Base-by-base conservation (phyloP, 805 yeast species). In the Sungouiozyma ichnusensis region DNA sequence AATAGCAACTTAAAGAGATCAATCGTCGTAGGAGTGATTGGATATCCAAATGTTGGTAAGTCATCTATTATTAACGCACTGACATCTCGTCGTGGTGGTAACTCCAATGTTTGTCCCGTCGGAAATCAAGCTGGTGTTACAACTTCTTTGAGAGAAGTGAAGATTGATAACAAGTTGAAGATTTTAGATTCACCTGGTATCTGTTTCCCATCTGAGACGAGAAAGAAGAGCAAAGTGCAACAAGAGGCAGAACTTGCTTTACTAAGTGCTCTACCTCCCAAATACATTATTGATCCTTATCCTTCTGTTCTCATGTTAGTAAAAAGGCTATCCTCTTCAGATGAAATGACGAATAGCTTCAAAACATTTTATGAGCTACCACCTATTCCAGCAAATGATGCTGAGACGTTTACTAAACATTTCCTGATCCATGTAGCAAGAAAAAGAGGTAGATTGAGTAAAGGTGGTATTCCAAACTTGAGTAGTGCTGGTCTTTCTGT, bases 71-170 rank as follows among this genome's bases (percentile, higher is more conserved):
- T 90, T 58, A 90, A 90, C 63, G 82, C 97, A 2, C 70, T 90
- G 50, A 79, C 86, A 3, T 73, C 85, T 41, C 79, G 92, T 64
- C 94, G 85, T 60, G 64, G 64, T 31, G 79, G 80, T 45, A 66
- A 72, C 43, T 69, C 77, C 36, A 77, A 74, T 53, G 90, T 88
- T 11, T 92, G 97, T 60, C 97, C 98, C 14, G 94, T 84, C 27
- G 98, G 98, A 39, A 94, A 94, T 58, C 92, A 84, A 66, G 97
- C 98, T 2, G 98, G 98, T 60, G 92, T 92, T 37, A 90, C 98
- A 24, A 88, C 96, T 1, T 70, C 90, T 3, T 68, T 92, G 61
- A 77, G 97, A 66, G 94, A 87, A 62, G 87, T 90, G 45, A 92
- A 90, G 66, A 74, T 90, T 46, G 98, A 90, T 63, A 82, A 79